Base-by-base conservation (phyloP, 2,329 filamentous ascomycete species). In the Hypoxylon sp. region DNA sequence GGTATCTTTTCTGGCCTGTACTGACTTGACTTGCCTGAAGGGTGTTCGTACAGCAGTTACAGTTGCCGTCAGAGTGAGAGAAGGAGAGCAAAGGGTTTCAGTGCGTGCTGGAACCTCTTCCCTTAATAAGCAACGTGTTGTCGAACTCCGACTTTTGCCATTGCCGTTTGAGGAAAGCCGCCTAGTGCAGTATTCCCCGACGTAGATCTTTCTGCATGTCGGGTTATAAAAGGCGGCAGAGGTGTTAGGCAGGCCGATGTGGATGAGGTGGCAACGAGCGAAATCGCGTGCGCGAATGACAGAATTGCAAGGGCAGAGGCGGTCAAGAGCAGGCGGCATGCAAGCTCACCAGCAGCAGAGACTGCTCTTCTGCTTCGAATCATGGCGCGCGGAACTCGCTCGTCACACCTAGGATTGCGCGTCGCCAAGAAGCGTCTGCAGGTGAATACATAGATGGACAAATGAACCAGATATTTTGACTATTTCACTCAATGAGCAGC, bases 361-460 rank as follows among this genome's bases (percentile, higher is more conserved):
- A 68, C 56, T 67, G 62, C 54, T 65, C 66, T 37, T 65, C 61
- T 69, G 68, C 39, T 75, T 75, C 75, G 74, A 76, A 76, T 75
- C 74, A 75, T 59, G 53, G 65, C 60, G 48, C 52, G 32, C 54
- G 64, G 65, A 73, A 70, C 65, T 60, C 58, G 67, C 71, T 73
- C 71, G 72, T 76, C 74, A 77, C 75, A 72, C 72, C 74, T 74
- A 66, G 75, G 75, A 77, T 77, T 73, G 75, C 73, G 75, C 75
- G 73, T 76, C 75, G 75, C 75, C 75, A 77, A 77, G 75, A 72
- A 56, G n/a, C 53, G 64, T 66, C 62, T 74, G 70, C 72, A 75
- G 62, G 61, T 70, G 62, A 54, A 67, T 39, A 63, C 44, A 53
- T 62, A 62, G 65, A 60, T 65, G 60, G 59, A 35, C 56, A 65